Base-by-base conservation (phyloP, 176 grass and related monocot species). In the Phoenix dactylifera region DNA sequence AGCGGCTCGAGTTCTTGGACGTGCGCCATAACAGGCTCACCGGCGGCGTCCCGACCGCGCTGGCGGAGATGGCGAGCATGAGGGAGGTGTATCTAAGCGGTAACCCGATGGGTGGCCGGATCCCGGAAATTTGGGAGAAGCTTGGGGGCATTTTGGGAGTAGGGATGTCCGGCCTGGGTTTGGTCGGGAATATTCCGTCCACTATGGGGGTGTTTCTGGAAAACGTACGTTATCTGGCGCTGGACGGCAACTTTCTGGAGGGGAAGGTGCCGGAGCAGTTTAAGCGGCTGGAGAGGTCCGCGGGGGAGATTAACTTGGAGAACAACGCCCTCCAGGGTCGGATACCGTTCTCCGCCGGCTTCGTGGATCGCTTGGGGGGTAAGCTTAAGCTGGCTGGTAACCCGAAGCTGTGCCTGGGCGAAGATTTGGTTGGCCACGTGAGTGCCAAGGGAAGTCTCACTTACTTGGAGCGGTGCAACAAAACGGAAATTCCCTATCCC, bases 341-440 rank as follows among this genome's bases (percentile, higher is more conserved):
- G 4, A 19, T 81, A 30, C 78, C 78, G 0, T 81, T 81, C 59
- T 75, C 78, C 22, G 71, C 59, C 44, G 65, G 28, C 22, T 81
- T 81, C 30, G 58, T 57, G 35, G 65, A 1, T 16, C 75, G 60
- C 2, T 19, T 79, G 51, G 58, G 65, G 3, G 54, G 63, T 12
- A 78, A 74, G 30, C 58, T 84, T 29, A 77, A 74, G 70, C 75
- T 84, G 7, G 22, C 23, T 6, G 75, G 81, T 26, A 84, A 84
- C 66, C 65, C n/a, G 22, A 59, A 23, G 6, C 70, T 84, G 23
- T 84, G 81, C 75, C 12, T 79, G n/a, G 44, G 9, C 2, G 51
- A 67, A 4, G 51, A 69, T 19, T 10, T 62, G 50, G 29, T 5
- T 15, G 35, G 35, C 32, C 16, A 0, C 12, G 53, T 23, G 16